Conservation (phyloP, 1,284 basidiomycete species). For the Wolfiporia cocos region DNA sequence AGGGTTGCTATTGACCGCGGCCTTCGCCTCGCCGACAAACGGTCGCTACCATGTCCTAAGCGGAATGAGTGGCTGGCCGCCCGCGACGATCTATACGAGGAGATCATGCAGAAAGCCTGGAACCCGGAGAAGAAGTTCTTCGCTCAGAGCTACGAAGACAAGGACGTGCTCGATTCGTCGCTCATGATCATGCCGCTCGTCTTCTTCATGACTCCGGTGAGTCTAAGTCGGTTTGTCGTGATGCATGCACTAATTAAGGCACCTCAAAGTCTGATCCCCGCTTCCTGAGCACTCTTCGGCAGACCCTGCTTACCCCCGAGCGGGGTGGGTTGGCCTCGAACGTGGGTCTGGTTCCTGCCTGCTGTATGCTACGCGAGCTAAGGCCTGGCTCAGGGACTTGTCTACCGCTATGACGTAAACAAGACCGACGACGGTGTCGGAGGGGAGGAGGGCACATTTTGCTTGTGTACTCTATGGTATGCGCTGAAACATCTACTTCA, state of each 20-base stretch:
- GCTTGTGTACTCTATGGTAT: constrained; percentile 73
- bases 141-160: constrained; percentile 76
- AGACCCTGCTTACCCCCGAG: constrained; percentile 79
- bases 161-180: constrained; percentile 62
- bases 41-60: constrained; percentile 71
- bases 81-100: constrained; percentile 80
- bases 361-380: no score
- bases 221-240: neutral
- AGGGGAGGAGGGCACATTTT: constrained; percentile 87
- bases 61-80: constrained; percentile 68
- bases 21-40: constrained; percentile 85
- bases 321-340: constrained; percentile 86
- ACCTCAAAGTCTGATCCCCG: constrained; percentile 69
- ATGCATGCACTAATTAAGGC: neutral
- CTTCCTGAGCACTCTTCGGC: constrained; percentile 77
- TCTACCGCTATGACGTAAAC: constrained; percentile 76
- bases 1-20: constrained; percentile 92
- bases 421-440: constrained; percentile 89
- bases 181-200: constrained; percentile 82
- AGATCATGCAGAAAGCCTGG: constrained; percentile 80
- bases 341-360: constrained; percentile 38
- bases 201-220: constrained; percentile 77
- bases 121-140: constrained; percentile 63
- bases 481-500: neutral
- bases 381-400: constrained; percentile 63